Base-by-base conservation (phyloP, 1,284 basidiomycete genomes). In the Ganoderma lingzhi region DNA sequence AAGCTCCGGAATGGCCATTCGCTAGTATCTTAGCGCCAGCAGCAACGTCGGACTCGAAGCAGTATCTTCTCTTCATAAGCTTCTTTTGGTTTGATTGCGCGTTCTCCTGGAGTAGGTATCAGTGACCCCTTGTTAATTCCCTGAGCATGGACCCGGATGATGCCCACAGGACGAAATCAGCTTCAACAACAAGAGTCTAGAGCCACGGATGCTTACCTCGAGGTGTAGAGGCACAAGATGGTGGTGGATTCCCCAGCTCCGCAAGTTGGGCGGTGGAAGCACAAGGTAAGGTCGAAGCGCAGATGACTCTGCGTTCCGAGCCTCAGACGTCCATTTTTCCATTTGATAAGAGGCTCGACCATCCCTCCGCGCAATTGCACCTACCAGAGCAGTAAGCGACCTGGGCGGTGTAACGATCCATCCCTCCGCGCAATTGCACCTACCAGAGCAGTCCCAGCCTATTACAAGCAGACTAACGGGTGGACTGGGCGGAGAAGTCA, bases 191-290 rank as follows among this genome's bases (percentile, higher is more conserved):
- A 53, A 30, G 19, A 3, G 45, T 30, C n/a, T 53, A 6, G 51
- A 14, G 28, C 4, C 10, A 53, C 28, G 12, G 28, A 10, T 28
- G 81, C 35, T 35, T 35, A 35, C 35, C 35, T 35, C 4, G 65
- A 61, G 75, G 94, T 96, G 96, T 82, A 96, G 85, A 19, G 90
- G 90, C 93, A 0, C 97, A 95, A 0, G 94, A 84, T 79, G 99
- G 99, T 1, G 92, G 87, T 4, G 93, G 85, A 76, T 94, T 51
- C 12, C 23, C 2, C 45, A 19, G 98, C 0, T 97, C 96, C 17
- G 94, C 84, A 63, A 98, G 42, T 86, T 41, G 9, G 39, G 39
- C 12, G 9, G 12, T 9, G 1, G 90, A 88, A 84, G 96, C 93
- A 74, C 93, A 90, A 0, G 92, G 93, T 15, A 97, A 80, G 23